These are phyloP conservation scores for Globisporangium polare DNA, from an alignment of 352 stramenopile species.

Conservation along the genomic window DNA sequence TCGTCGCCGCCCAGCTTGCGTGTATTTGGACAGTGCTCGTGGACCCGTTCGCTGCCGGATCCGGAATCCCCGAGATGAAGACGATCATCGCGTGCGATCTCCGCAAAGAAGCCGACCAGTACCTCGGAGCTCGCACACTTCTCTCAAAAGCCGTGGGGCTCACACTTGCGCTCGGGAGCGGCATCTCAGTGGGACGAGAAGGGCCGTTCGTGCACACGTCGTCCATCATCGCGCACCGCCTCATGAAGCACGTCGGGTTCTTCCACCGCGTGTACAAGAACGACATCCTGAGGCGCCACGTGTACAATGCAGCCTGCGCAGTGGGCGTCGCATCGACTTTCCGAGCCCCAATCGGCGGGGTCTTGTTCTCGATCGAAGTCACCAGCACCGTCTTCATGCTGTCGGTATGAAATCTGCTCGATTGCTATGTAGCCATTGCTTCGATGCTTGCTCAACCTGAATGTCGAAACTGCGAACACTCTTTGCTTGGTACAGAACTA, in stretches of 20 bases:
- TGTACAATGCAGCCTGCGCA: constrained; percentile 86
- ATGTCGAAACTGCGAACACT: too few relatives aligned
- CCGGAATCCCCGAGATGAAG: constrained; percentile 77
- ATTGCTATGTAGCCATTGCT: neutral
- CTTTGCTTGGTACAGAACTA: constrained; percentile 36
- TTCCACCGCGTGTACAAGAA: constrained; percentile 70
- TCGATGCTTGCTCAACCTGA: neutral
- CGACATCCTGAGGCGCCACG: constrained; percentile 66
- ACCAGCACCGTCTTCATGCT: constrained; percentile 72
- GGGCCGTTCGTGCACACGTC: constrained; percentile 95
- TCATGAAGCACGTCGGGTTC: constrained; percentile 71
- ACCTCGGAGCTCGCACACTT: constrained; percentile 43
- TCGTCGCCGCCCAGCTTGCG: constrained; percentile 25
- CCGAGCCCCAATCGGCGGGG: constrained; percentile 84
- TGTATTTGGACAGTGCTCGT: constrained; percentile 43
- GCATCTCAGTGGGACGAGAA: constrained; percentile 95
- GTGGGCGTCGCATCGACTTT: constrained; percentile 89
- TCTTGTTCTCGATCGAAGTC: constrained; percentile 91
- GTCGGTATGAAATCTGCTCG: constrained; percentile 22
- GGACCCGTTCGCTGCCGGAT: constrained; percentile 46
- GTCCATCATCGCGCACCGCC: constrained; percentile 78
- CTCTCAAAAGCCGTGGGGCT: constrained; percentile 88
- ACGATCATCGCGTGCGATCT: constrained; percentile 68
- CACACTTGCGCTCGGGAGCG: constrained; percentile 85
- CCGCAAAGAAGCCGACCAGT: constrained; percentile 38